These are phyloP conservation scores for Skeletonema menzelii DNA, from an alignment of 108 stramenopile genomes.

Conservation along the genomic window DNA sequence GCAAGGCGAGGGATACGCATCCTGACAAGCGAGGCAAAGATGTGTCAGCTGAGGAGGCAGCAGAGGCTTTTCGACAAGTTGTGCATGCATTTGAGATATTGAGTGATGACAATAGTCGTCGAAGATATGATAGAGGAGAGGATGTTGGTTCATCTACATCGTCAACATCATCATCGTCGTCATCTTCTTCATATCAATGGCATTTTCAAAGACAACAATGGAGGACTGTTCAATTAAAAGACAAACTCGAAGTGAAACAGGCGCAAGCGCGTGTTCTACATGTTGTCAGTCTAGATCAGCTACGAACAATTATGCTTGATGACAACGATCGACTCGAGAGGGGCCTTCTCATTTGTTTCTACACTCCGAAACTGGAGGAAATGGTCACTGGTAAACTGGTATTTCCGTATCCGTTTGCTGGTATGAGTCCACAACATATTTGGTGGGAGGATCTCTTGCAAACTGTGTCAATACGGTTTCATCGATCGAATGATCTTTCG, in stretches of 20 bases:
- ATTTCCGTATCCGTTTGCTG: conserved; percentile 72
- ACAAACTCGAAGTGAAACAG: conserved; percentile 57
- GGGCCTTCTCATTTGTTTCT: conserved; percentile 54
- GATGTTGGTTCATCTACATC: conserved; percentile 3
- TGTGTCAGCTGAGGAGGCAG: conserved; percentile 49
- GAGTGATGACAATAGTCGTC: conserved; percentile 6
- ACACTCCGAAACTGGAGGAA: conserved; percentile 47
- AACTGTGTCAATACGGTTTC: conserved; percentile 59
- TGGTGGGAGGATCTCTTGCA: conserved; percentile 79
- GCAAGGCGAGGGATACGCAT: conserved; percentile 75
- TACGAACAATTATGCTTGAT: conserved; percentile 63
- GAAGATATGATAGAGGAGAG: conserved; percentile 15
- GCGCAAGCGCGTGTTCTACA: conserved; percentile 59
- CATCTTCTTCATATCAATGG: conserved; percentile 11
- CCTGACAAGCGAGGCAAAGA: conserved; percentile 31
- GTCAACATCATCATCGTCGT: conserved; percentile 18
- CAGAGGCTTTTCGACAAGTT: conserved; percentile 61
- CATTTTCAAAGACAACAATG: conserved; percentile 1
- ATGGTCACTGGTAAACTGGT: conserved; percentile 61
- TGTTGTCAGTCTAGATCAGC: conserved; percentile 60
- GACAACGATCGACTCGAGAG: conserved; percentile 51
- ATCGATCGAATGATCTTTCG: conserved; percentile 49
- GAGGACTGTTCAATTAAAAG: conserved; percentile 47
- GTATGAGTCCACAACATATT: conserved; percentile 55
- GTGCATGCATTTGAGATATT: conserved; percentile 51